Conservation (phyloP, 2,329 filamentous ascomycete species). For the Orbilia quercus region DNA sequence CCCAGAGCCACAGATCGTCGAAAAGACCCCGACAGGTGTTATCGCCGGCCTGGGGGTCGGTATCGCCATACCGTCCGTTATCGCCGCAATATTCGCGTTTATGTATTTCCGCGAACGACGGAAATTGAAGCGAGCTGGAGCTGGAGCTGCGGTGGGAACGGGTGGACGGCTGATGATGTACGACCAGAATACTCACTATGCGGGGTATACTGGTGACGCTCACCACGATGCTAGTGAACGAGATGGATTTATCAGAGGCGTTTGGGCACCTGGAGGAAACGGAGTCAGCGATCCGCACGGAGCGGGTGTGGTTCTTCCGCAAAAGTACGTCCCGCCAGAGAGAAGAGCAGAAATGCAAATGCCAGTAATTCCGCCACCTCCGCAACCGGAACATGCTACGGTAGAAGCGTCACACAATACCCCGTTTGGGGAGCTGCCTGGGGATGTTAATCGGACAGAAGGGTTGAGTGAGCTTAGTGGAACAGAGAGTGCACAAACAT, state of each 20-base stretch:
- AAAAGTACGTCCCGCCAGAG: constrained; percentile 41
- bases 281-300: constrained; percentile 2
- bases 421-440: constrained; percentile 38
- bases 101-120: constrained; percentile 45
- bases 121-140: not conserved
- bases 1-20: constrained; percentile 8
- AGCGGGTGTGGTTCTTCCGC: constrained; percentile 11
- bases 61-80: constrained; percentile 20
- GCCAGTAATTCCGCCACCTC: not conserved
- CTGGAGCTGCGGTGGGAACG: not conserved
- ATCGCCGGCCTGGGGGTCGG: constrained; percentile 30
- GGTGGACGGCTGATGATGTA: constrained; percentile 1
- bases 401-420: constrained; percentile 7
- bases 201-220: constrained; percentile 5
- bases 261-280: constrained; percentile 23
- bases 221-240: constrained; percentile 26
- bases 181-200: constrained; percentile 15
- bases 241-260: constrained; percentile 39
- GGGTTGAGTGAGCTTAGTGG: constrained; percentile 41
- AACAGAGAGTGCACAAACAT: constrained; percentile 16
- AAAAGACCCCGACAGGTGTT: constrained; percentile 24
- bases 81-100: constrained; percentile 27
- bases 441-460: constrained; percentile 19
- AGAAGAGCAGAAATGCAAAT: constrained; percentile 13
- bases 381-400: not conserved